Evolutionary conservation across 2,329 filamentous ascomycete genomes (phyloP).

Genomic region (Hypoxylon sp.): DNA sequence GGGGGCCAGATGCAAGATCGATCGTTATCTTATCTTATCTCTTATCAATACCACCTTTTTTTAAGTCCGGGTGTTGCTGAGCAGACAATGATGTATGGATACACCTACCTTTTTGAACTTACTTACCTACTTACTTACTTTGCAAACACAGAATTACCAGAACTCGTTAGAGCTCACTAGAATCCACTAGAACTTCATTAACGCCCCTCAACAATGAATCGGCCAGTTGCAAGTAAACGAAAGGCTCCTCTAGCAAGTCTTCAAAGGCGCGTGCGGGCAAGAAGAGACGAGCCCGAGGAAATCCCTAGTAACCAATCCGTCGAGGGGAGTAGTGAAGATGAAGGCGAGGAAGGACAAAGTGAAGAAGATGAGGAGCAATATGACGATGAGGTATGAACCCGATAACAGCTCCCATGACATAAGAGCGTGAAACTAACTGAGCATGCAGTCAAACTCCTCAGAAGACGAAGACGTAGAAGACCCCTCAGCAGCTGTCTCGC

Average conservation of each 20-base stretch:
- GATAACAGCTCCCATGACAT: neutral
- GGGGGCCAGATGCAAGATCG: too few relatives aligned
- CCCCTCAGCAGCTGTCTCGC: conserved; percentile 57
- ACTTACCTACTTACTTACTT: too few relatives aligned
- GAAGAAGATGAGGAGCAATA: conserved; percentile 43
- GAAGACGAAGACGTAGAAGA: conserved; percentile 50
- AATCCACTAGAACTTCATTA: too few relatives aligned
- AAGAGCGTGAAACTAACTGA: conserved; percentile 22
- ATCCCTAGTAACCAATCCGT: conserved; percentile 48
- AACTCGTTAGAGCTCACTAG: too few relatives aligned
- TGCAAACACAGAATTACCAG: too few relatives aligned
- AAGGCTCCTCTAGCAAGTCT: conserved; percentile 51
- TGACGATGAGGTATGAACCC: conserved; percentile 40
- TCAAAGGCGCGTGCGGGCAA: conserved; percentile 55
- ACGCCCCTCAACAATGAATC: conserved; percentile 35
- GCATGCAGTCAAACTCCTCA: conserved; percentile 46
- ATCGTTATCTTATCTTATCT: too few relatives aligned
- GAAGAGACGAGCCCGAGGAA: conserved; percentile 53
- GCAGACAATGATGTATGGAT: too few relatives aligned
- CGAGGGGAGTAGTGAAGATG: conserved; percentile 45
- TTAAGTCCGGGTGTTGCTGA: too few relatives aligned
- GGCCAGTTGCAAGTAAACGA: conserved; percentile 48
- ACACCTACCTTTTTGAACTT: too few relatives aligned
- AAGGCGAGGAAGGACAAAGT: conserved; percentile 45
- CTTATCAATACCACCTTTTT: conserved; percentile 19